Conservation (phyloP, 768 basidiomycete genomes). For the Phallus indusiatus region DNA sequence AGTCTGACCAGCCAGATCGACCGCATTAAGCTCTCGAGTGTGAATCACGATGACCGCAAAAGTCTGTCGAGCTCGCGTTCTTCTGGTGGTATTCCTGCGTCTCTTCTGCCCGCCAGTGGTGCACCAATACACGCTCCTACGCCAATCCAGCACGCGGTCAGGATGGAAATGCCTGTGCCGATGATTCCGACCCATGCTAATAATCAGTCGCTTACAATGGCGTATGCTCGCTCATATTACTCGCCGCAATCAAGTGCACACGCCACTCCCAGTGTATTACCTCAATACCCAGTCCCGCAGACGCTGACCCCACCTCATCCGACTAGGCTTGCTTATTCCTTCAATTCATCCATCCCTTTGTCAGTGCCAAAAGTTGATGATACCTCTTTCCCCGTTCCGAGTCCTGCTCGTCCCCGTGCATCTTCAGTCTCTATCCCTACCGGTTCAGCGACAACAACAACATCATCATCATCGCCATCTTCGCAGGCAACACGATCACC, state of each 20-base stretch:
- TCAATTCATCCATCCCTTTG: neutral
- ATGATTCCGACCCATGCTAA: slow-evolving; percentile 5
- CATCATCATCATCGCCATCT: slow-evolving; percentile 15
- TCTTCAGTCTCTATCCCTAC: neutral
- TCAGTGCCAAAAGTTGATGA: neutral
- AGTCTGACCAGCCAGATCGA: slow-evolving; percentile 2
- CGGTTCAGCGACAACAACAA: slow-evolving; percentile 7
- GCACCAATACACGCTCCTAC: neutral
- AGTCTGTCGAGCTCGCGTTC: slow-evolving; percentile 30
- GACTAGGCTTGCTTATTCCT: slow-evolving; percentile 20
- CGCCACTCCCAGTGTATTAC: slow-evolving; percentile 8
- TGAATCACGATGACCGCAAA: slow-evolving; percentile 25
- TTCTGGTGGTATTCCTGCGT: neutral
- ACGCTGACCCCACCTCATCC: slow-evolving; percentile 22
- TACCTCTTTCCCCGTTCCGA: slow-evolving; percentile 9
- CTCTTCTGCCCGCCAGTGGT: neutral
- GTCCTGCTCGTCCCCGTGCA: neutral
- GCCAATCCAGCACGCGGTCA: neutral
- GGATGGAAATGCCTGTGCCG: slow-evolving; percentile 25
- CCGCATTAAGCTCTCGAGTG: neutral
- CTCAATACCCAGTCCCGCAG: slow-evolving; percentile 13
- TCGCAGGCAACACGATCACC: slow-evolving; percentile 13
- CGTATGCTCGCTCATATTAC: slow-evolving; percentile 21
- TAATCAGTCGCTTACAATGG: slow-evolving; percentile 28
- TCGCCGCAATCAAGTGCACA: slow-evolving; percentile 3